phyloP scores from a whole-genome alignment of 2,329 filamentous ascomycete species.

The Monosporascus sp. region DNA sequence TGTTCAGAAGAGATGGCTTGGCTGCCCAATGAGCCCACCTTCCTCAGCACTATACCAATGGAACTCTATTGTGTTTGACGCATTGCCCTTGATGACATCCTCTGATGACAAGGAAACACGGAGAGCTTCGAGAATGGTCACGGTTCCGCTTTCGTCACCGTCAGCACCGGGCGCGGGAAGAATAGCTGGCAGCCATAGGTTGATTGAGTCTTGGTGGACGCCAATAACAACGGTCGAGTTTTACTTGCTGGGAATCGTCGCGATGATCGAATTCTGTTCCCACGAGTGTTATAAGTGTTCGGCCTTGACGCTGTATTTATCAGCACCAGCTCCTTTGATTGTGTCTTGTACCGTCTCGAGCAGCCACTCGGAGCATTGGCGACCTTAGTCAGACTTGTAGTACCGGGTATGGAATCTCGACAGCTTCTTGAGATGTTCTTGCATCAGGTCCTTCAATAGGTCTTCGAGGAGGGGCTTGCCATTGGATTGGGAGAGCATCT shows the following conservation, averaged over 20 bases:
- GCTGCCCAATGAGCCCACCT: conserved; percentile 58
- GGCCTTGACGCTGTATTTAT: conserved; percentile 59
- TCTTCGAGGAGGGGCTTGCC: conserved; percentile 62
- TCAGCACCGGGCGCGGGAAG: conserved; percentile 89
- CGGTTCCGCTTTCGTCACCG: conserved; percentile 87
- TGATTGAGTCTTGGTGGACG: conserved; percentile 93
- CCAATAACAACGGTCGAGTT: conserved; percentile 84
- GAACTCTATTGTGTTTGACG: conserved; percentile 86
- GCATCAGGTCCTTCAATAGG: conserved; percentile 72
- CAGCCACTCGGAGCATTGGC: conserved; percentile 84
- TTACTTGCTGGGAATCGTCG: conserved; percentile 79
- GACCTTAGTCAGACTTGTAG: conserved; percentile 73
- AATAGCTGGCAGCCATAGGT: conserved; percentile 79
- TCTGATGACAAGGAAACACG: conserved; percentile 71
- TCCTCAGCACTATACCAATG: conserved; percentile 84
- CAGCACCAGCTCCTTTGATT: conserved; percentile 65
- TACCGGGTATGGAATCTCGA: conserved; percentile 77
- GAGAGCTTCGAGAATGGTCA: conserved; percentile 90
- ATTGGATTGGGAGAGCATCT: conserved; percentile 58
- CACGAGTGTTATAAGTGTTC: conserved; percentile 77
- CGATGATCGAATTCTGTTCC: conserved; percentile 88
- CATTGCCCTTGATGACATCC: conserved; percentile 64
- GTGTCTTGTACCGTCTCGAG: conserved; percentile 67
- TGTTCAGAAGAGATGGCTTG: conserved; percentile 86
- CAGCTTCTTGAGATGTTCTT: conserved; percentile 69